Evolutionary conservation across 352 stramenopile species (phyloP).

Genomic region (Phytophthora cryptogea): DNA sequence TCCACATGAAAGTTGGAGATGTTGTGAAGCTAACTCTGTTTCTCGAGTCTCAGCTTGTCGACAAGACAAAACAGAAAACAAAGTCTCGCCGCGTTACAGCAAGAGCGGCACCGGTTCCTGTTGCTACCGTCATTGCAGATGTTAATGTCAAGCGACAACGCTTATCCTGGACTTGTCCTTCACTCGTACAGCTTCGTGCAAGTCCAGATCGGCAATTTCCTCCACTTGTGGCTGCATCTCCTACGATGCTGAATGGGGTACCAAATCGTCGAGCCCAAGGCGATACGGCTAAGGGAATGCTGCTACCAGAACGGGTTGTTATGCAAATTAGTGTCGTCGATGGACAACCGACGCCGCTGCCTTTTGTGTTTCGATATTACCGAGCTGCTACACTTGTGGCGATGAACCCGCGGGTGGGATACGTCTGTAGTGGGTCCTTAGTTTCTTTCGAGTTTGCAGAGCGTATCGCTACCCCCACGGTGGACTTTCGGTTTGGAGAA

Average conservation of each 20-base stretch:
- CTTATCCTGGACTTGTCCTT: constrained; percentile 56
- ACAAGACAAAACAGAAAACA: constrained; percentile 14
- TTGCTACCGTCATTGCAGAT: constrained; percentile 35
- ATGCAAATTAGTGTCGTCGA: constrained; percentile 68
- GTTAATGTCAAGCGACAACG: constrained; percentile 51
- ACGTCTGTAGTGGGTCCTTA: constrained; percentile 64
- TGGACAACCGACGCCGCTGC: constrained; percentile 49
- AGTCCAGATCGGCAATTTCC: constrained; percentile 24
- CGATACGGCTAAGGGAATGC: constrained; percentile 34
- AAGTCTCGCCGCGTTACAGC: constrained; percentile 9
- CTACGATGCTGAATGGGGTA: constrained; percentile 6
- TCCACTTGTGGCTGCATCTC: constrained; percentile 17
- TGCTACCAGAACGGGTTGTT: constrained; percentile 42
- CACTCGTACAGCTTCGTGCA: constrained; percentile 28
- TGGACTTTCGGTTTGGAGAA: constrained; percentile 66
- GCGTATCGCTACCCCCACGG: constrained; percentile 54
- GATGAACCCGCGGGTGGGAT: constrained; percentile 60
- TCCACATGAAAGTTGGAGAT: constrained; percentile 42
- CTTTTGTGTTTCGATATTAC: constrained; percentile 67
- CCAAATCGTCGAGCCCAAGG: constrained; percentile 11
- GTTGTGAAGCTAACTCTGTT: constrained; percentile 52
- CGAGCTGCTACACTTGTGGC: constrained; percentile 46
- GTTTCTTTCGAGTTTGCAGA: constrained; percentile 72
- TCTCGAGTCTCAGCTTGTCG: constrained; percentile 24
- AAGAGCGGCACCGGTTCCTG: constrained; percentile 13